These are phyloP conservation scores for Pichia sp. DNA, from an alignment of 1,139 yeast genomes.

Conservation along the genomic window DNA sequence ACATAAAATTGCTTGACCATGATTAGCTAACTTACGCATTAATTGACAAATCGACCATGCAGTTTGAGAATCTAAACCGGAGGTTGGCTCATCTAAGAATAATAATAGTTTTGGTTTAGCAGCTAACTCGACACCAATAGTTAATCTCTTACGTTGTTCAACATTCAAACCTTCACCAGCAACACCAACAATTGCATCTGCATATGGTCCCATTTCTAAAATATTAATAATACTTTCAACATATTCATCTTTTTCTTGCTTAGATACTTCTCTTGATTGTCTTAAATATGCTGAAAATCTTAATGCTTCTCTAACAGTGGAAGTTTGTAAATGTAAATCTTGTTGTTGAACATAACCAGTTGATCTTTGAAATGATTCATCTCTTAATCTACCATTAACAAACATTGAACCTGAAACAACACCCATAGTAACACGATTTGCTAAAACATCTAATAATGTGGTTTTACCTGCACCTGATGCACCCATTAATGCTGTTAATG, in stretches of 20 bases:
- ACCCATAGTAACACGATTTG: constrained; percentile 55
- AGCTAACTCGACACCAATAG: constrained; percentile 59
- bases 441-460: constrained; percentile 51
- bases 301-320: constrained; percentile 57
- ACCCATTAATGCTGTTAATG: constrained; percentile 60
- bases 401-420: constrained; percentile 59
- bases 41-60: constrained; percentile 53
- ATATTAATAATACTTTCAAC: constrained; percentile 54
- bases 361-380: constrained; percentile 48
- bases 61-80: constrained; percentile 55
- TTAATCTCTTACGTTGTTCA: constrained; percentile 59
- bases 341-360: constrained; percentile 67
- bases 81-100: constrained; percentile 54
- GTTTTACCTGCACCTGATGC: constrained; percentile 72
- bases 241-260: constrained; percentile 45
- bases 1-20: constrained; percentile 53
- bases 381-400: constrained; percentile 51
- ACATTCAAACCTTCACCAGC: constrained; percentile 57
- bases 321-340: constrained; percentile 52
- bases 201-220: constrained; percentile 53
- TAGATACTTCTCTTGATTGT: constrained; percentile 45
- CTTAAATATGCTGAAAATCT: constrained; percentile 57
- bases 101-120: constrained; percentile 48
- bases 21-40: constrained; percentile 43
- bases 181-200: constrained; percentile 60